Evolutionary conservation across 768 basidiomycete species (phyloP).

Genomic region (Dendrothele bispora): DNA sequence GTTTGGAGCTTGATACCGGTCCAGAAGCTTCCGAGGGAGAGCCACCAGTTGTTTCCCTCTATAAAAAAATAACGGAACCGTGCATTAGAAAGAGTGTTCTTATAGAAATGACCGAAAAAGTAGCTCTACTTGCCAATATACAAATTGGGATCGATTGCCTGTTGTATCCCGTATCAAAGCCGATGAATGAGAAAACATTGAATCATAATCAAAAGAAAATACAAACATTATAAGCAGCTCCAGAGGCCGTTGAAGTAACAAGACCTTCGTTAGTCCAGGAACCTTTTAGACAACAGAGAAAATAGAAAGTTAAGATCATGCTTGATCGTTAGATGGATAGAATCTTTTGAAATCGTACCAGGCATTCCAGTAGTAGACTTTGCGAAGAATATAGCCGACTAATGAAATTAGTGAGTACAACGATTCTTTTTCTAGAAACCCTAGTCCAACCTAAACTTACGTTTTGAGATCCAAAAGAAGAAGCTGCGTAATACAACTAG

Average conservation of each 20-base stretch:
- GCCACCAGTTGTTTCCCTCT: slow-evolving; percentile 49
- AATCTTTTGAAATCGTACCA: slow-evolving; percentile 19
- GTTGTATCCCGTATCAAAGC: too few relatives aligned
- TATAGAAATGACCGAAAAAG: too few relatives aligned
- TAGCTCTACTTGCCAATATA: slow-evolving; percentile 1
- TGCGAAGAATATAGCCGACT: slow-evolving; percentile 57
- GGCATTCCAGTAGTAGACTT: slow-evolving; percentile 48
- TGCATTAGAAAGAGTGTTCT: too few relatives aligned
- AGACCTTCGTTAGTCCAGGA: slow-evolving; percentile 48
- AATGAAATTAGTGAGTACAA: background rate
- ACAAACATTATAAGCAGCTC: slow-evolving; percentile 44
- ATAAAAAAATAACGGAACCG: too few relatives aligned
- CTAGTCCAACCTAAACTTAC: slow-evolving; percentile 21
- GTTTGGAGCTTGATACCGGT: slow-evolving; percentile 47
- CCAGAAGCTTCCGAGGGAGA: slow-evolving; percentile 58
- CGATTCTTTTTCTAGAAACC: too few relatives aligned
- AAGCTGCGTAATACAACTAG: slow-evolving; percentile 55
- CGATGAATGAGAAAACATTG: too few relatives aligned
- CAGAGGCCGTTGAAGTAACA: slow-evolving; percentile 40
- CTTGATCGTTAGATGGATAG: too few relatives aligned
- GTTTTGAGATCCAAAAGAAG: slow-evolving; percentile 54
- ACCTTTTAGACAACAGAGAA: too few relatives aligned
- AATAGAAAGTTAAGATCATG: too few relatives aligned
- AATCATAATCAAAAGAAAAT: too few relatives aligned
- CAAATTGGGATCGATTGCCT: slow-evolving; percentile 52